phyloP scores from a whole-genome alignment of 352 stramenopile species.

The Globisporangium rhizosaccharum region DNA sequence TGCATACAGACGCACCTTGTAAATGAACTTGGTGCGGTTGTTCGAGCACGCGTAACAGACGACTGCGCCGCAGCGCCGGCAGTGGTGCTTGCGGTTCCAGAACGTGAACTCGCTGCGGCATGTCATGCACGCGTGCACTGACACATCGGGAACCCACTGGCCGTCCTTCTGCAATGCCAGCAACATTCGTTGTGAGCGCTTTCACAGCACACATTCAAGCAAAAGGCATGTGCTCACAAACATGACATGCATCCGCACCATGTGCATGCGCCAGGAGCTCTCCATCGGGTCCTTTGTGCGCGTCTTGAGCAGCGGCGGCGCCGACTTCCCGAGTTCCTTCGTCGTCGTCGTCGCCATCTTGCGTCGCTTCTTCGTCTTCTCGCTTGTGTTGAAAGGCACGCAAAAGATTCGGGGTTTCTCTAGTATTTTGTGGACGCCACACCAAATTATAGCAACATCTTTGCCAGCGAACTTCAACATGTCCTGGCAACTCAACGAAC shows the following conservation, averaged over 20 bases:
- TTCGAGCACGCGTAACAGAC: constrained; percentile 77
- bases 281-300: constrained; percentile 80
- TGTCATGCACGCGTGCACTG: constrained; percentile 74
- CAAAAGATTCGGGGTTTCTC: too few species aligned
- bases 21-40: constrained; percentile 80
- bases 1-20: constrained; percentile 39
- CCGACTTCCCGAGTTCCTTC: constrained; percentile 18
- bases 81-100: constrained; percentile 87
- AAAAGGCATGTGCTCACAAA: background rate
- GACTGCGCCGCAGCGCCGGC: constrained; percentile 77
- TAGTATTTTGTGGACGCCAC: too few species aligned
- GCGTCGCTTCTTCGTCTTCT: constrained; percentile 4
- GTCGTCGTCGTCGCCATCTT: background rate
- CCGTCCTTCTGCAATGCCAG: constrained; percentile 48
- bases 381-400: background rate
- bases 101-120: constrained; percentile 82
- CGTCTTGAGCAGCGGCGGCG: constrained; percentile 55
- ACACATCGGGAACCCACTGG: constrained; percentile 82
- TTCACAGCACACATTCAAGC: background rate
- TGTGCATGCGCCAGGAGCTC: constrained; percentile 83
- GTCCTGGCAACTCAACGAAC: too few species aligned
- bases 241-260: constrained; percentile 30
- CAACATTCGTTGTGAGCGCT: background rate
- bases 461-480: too few species aligned
- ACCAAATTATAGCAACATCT: too few species aligned